These are phyloP conservation scores for Globisporangium barbulae DNA, from an alignment of 352 stramenopile species.

Conservation along the genomic window DNA sequence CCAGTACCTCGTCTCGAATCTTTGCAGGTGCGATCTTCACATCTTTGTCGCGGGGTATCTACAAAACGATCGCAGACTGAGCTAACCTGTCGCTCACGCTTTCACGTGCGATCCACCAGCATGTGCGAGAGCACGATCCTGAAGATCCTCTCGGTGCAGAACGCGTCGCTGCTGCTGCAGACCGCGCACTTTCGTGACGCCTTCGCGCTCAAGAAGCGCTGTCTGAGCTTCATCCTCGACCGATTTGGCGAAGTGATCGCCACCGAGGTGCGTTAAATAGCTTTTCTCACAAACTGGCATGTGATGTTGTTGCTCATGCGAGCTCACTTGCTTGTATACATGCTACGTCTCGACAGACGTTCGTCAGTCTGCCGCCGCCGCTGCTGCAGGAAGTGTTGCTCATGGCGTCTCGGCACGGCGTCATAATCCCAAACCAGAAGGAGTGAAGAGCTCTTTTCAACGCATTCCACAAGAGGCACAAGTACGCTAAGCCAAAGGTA, in stretches of 20 bases:
- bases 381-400: constrained; percentile 76
- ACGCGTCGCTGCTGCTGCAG: constrained; percentile 76
- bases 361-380: constrained; percentile 51
- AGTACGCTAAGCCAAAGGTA: background rate
- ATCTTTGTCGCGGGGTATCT: background rate
- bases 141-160: constrained; percentile 65
- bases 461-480: background rate
- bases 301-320: background rate
- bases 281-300: background rate
- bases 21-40: constrained; percentile 39
- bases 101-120: constrained; percentile 49
- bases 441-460: background rate
- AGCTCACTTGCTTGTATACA: background rate
- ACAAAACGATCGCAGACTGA: background rate
- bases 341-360: constrained; percentile 28
- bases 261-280: constrained; percentile 37
- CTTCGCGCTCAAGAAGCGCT: constrained; percentile 75
- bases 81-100: background rate
- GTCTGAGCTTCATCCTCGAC: constrained; percentile 78
- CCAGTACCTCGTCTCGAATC: constrained; percentile 73
- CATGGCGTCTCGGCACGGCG: constrained; percentile 57
- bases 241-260: constrained; percentile 76
- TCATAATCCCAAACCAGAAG: constrained; percentile 64
- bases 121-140: constrained; percentile 72
- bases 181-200: constrained; percentile 68